Conservation (phyloP, 805 yeast species). For the Ogataea trehaloabstinens region DNA sequence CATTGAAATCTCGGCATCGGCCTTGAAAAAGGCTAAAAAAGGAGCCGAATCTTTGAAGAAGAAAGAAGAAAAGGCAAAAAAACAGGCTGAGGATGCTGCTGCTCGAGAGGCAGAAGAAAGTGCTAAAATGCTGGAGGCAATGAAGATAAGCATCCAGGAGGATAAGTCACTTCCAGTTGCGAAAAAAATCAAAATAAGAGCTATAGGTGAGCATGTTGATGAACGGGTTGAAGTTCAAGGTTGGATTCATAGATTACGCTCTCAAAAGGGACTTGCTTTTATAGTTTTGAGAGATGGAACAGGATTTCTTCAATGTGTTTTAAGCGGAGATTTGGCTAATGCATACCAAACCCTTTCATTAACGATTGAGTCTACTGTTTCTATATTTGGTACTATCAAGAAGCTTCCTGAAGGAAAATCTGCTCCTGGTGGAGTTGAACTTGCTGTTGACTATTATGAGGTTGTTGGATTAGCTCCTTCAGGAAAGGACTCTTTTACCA, state of each 20-base stretch:
- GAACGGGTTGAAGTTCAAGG: slow-evolving; percentile 77
- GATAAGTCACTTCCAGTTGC: slow-evolving; percentile 76
- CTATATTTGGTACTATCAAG: slow-evolving; percentile 75
- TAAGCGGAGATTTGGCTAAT: slow-evolving; percentile 87
- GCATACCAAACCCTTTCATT: slow-evolving; percentile 82
- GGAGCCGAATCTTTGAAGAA: slow-evolving; percentile 91
- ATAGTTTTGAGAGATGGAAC: slow-evolving; percentile 93
- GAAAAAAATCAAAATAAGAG: slow-evolving; percentile 58
- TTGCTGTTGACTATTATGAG: slow-evolving; percentile 85
- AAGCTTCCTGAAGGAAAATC: slow-evolving; percentile 92
- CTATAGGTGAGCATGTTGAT: slow-evolving; percentile 55
- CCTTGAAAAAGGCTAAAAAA: slow-evolving; percentile 93
- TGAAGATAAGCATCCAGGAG: slow-evolving; percentile 72
- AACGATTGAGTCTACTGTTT: slow-evolving; percentile 84
- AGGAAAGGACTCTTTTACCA: slow-evolving; percentile 93
- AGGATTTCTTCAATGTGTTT: slow-evolving; percentile 83
- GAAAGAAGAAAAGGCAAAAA: slow-evolving; percentile 66
- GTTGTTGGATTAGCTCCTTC: slow-evolving; percentile 91
- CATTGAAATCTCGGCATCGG: slow-evolving; percentile 81
- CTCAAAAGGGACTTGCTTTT: slow-evolving; percentile 90
- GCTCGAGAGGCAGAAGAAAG: slow-evolving; percentile 68
- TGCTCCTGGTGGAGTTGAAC: slow-evolving; percentile 97
- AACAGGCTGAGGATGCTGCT: slow-evolving; percentile 50
- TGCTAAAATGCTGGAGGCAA: slow-evolving; percentile 72
- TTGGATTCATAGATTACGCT: slow-evolving; percentile 94